phyloP scores from a whole-genome alignment of 2,329 filamentous ascomycete genomes.

The Sclerotinia borealis region DNA sequence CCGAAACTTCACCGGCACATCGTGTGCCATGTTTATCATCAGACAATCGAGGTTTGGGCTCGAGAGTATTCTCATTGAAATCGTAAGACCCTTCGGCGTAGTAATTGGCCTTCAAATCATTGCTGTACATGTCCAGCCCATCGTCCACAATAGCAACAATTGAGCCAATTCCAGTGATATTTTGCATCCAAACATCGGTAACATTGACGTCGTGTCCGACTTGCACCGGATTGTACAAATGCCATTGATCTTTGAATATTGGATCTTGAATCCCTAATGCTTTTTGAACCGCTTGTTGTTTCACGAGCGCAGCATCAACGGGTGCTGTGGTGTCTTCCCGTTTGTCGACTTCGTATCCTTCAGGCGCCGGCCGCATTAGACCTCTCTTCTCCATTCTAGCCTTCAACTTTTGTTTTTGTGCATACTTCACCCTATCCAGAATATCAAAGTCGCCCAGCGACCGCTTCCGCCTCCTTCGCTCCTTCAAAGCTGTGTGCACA shows the following conservation, averaged over 20 bases:
- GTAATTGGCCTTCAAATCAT: conserved; percentile 89
- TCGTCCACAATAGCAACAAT: conserved; percentile 96
- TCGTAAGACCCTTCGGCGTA: conserved; percentile 90
- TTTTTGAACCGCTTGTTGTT: conserved; percentile 55
- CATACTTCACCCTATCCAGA: conserved; percentile 69
- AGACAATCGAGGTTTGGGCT: conserved; percentile 73
- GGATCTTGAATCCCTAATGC: conserved; percentile 77
- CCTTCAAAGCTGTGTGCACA: conserved; percentile 47
- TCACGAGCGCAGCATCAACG: conserved; percentile 41
- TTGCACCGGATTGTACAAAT: conserved; percentile 78
- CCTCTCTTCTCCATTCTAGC: conserved; percentile 52
- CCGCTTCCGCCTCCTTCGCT: conserved; percentile 55
- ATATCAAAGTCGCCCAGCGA: conserved; percentile 46
- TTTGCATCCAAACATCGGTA: conserved; percentile 85
- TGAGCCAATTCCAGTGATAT: conserved; percentile 80
- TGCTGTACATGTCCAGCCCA: conserved; percentile 90
- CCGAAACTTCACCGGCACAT: conserved; percentile 90
- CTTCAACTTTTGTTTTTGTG: conserved; percentile 69
- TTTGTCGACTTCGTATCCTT: conserved; percentile 17
- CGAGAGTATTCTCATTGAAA: conserved; percentile 78
- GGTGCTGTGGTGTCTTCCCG: conserved; percentile 20
- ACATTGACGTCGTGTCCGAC: conserved; percentile 91
- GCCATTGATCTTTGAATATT: conserved; percentile 93
- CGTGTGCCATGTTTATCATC: conserved; percentile 91
- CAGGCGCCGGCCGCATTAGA: conserved; percentile 25